phyloP scores from a whole-genome alignment of 345 rosid genomes.

The Iberis pinnata region DNA sequence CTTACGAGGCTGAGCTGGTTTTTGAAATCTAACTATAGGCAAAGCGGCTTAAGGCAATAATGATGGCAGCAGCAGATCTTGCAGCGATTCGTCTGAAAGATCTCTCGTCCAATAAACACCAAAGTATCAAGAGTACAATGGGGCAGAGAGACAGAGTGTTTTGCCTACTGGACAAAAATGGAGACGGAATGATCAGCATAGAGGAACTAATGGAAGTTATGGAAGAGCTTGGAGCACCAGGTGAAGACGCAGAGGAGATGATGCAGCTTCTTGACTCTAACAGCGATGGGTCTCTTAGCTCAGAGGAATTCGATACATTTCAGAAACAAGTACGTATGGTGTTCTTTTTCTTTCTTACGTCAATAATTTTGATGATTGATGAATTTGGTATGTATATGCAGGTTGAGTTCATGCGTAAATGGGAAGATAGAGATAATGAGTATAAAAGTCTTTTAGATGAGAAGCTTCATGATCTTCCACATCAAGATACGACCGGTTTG shows the following conservation, averaged over 20 bases:
- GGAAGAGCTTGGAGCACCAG: constrained; percentile 97
- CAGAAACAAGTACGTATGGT: constrained; percentile 75
- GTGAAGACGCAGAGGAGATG: constrained; percentile 87
- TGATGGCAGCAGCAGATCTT: constrained; percentile 94
- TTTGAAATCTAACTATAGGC: constrained; percentile 37
- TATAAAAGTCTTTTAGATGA: constrained; percentile 50
- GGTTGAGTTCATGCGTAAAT: constrained; percentile 69
- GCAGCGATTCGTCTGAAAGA: constrained; percentile 88
- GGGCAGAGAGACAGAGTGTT: constrained; percentile 63
- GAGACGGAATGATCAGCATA: constrained; percentile 90
- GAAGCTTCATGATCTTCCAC: constrained; percentile 47
- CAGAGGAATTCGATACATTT: constrained; percentile 73
- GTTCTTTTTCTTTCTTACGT: background rate
- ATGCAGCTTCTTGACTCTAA: constrained; percentile 90
- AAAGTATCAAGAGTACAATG: constrained; percentile 37
- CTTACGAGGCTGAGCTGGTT: background rate
- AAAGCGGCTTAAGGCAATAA: constrained; percentile 76
- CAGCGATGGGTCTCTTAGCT: constrained; percentile 89
- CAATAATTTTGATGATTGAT: background rate
- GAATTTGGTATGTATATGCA: constrained; percentile 20
- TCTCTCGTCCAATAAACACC: constrained; percentile 46
- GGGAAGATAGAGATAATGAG: constrained; percentile 59
- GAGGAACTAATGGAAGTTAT: constrained; percentile 91
- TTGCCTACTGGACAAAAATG: constrained; percentile 74
- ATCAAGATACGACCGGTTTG: constrained; percentile 38